Evolutionary conservation across 176 grass and related monocot species (phyloP), one percentile per base, ranked within the genome.

Genomic region (Miscanthus lutarioriparius): DNA sequence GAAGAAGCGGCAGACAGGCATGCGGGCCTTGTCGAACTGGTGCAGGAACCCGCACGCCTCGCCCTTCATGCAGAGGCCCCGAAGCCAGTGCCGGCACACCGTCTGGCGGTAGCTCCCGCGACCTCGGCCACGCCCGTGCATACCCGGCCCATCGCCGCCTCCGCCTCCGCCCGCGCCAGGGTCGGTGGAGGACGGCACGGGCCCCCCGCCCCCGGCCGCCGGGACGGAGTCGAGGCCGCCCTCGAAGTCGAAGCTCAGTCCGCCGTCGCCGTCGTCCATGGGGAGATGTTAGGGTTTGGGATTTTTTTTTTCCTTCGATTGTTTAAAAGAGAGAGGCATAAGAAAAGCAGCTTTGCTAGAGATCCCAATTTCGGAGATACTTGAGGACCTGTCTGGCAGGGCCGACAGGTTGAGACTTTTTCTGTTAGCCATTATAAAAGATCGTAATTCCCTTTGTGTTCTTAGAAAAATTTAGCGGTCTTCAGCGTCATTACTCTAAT

Each of bases 1-100:
- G 85, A 96, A 99, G 85, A 96, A 99, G 23, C 96, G 93, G 90
- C 96, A 99, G 8, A 99, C 96, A n/a, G 96, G 96, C 96, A 99
- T 99, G 67, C 96, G 89, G 11, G 93, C 91, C 96, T 99, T 99
- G 87, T 99, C 96, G 79, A 96, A 99, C 89, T 99, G 96, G 87
- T 99, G 96, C 19, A 99, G 90, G 82, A 99, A 99, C 14, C 96
- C 96, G 65, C 96, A 99, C 3, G 94, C 87, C 2, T 96, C 96
- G 16, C 96, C 93, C 86, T 96, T 99, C 96, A 96, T 99, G 83
- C 96, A 99, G 23, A 99, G 91, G 45, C 96, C 91, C 2, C 96
- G 91, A 25, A 99, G 96, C 96, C 96, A 98, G 89, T 98, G 96
- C 39, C 96, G 91, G 76, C 96, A 98, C 19, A 95, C 93, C 40